Evolutionary conservation across 352 stramenopile species (phyloP).

Genomic region (Phytophthora europaea): DNA sequence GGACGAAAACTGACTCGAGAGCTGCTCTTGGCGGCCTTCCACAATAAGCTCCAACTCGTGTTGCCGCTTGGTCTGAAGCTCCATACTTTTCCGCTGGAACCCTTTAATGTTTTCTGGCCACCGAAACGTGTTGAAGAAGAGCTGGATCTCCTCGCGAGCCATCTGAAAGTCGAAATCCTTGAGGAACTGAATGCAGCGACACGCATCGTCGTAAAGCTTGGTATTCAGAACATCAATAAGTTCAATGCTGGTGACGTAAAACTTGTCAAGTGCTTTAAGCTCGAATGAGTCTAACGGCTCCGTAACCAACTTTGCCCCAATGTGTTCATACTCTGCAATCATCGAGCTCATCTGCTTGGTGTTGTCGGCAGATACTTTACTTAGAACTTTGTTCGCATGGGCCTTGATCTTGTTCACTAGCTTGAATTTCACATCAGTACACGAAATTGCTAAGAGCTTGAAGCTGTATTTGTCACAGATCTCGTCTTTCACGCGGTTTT

Average conservation of each 20-base stretch:
- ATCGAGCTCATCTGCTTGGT: constrained; percentile 87
- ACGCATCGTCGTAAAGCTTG: constrained; percentile 84
- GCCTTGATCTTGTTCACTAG: constrained; percentile 80
- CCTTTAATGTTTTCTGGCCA: constrained; percentile 94
- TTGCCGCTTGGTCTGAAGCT: constrained; percentile 92
- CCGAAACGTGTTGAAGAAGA: constrained; percentile 92
- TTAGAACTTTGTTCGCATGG: constrained; percentile 75
- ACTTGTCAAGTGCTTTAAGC: constrained; percentile 90
- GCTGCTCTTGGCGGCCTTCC: constrained; percentile 90
- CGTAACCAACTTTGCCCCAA: constrained; percentile 87
- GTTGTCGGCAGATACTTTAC: constrained; percentile 90
- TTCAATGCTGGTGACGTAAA: constrained; percentile 81
- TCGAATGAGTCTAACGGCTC: constrained; percentile 93
- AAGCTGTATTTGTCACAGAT: constrained; percentile 93
- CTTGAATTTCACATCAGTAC: constrained; percentile 89
- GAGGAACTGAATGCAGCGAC: constrained; percentile 87
- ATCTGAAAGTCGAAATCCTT: constrained; percentile 91
- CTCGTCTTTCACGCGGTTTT: constrained; percentile 50
- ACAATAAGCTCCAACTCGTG: constrained; percentile 91
- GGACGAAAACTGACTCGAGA: constrained; percentile 78
- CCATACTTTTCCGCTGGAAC: constrained; percentile 92
- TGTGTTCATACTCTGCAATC: constrained; percentile 89
- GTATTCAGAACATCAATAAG: constrained; percentile 77
- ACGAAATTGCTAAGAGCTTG: constrained; percentile 91
- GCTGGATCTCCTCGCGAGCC: constrained; percentile 90